A percentile compares a stretch with the other conserved stretches of the same genome.
Conservation (phyloP, 345 rosid species). For the Boechera divaricarpa region DNA sequence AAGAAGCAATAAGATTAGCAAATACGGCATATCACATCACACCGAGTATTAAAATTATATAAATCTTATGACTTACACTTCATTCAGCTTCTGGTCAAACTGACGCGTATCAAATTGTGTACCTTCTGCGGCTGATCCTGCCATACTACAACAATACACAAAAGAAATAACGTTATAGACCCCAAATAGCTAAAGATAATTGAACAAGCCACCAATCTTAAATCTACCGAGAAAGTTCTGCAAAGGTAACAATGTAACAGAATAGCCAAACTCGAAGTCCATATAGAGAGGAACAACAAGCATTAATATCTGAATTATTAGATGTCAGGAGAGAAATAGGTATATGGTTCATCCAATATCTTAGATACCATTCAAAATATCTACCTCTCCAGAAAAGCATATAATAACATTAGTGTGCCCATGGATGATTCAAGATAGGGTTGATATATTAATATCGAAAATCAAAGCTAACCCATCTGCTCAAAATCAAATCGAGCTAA, state of each 20-base stretch:
- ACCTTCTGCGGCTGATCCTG: conserved; percentile 50
- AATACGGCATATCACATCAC: not conserved
- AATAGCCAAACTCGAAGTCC: conserved; percentile 43
- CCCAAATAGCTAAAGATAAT: not conserved
- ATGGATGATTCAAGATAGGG: not conserved
- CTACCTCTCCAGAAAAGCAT: conserved; percentile 30
- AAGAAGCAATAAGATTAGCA: conserved; percentile 1
- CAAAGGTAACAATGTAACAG: conserved; percentile 30
- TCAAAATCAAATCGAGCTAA: not conserved
- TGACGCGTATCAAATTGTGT: conserved; percentile 53
- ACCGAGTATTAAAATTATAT: not conserved
- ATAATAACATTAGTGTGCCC: not conserved
- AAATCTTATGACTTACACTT: conserved; percentile 43
- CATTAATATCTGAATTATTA: conserved; percentile 43
- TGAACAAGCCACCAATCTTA: not conserved
- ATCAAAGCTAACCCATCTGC: not conserved
- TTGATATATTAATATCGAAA: not conserved
- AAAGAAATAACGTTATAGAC: not conserved
- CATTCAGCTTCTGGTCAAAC: conserved; percentile 51
- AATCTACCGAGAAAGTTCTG: not conserved
- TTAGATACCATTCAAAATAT: conserved; percentile 36
- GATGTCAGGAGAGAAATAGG: conserved; percentile 33
- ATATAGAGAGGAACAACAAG: conserved; percentile 35
- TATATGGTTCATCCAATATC: conserved; percentile 34
- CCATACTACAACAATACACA: conserved; percentile 50